Conservation (phyloP, 768 basidiomycete genomes). For the Jaapia argillacea region DNA sequence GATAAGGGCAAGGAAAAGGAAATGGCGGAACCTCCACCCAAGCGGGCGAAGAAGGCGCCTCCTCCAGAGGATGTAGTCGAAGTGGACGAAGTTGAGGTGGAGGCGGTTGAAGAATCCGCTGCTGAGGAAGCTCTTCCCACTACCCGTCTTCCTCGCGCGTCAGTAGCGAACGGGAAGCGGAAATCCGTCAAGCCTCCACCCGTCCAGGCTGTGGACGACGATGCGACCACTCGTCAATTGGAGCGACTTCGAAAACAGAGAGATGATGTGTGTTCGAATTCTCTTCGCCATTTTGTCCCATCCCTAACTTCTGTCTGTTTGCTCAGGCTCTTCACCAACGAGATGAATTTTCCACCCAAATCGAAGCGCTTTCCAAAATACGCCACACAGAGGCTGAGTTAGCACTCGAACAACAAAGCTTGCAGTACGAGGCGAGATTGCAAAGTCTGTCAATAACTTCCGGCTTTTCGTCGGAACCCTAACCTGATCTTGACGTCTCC, state of each 20-base stretch:
- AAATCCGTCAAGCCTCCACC: not conserved
- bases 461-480: not conserved
- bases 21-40: not conserved
- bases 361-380: constrained; percentile 49
- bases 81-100: constrained; percentile 1
- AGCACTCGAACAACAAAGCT: constrained; percentile 33
- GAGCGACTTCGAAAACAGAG: not conserved
- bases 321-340: constrained; percentile 33
- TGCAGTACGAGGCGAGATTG: constrained; percentile 40
- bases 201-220: not conserved
- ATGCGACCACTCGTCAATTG: not conserved
- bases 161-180: no score
- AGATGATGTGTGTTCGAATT: constrained; percentile 6
- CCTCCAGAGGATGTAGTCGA: constrained; percentile 1
- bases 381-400: constrained; percentile 61
- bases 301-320: not conserved
- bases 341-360: constrained; percentile 36
- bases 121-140: constrained; percentile 4
- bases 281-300: not conserved
- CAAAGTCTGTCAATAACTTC: constrained; percentile 32
- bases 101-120: not conserved
- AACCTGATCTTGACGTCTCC: constrained; percentile 3
- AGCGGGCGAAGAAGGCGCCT: constrained; percentile 17
- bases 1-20: not conserved
- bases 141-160: no score